A percentile compares a stretch with the other conserved stretches of the same genome.
phyloP scores from a whole-genome alignment of 805 yeast species.

The Brettanomyces custersianus region DNA sequence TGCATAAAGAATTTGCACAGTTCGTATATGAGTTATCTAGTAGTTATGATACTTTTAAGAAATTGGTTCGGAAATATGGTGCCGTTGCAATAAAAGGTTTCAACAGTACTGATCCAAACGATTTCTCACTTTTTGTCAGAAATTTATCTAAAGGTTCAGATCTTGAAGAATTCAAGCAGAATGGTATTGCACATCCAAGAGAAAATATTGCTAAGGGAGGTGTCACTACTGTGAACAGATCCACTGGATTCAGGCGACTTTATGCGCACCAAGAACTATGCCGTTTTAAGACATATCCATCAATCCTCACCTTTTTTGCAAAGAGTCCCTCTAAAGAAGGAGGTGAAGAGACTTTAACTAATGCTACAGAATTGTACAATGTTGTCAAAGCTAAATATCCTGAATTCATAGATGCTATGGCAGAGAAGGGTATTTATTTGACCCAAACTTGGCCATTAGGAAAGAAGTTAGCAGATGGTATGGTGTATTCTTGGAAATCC shows the following conservation, averaged over 20 bases:
- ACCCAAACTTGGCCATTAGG: conserved; percentile 4
- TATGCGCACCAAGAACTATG: conserved; percentile 20
- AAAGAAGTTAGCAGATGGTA: neutral
- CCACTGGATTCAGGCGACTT: conserved; percentile 8
- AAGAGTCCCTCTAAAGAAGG: conserved; percentile 9
- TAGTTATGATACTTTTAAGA: conserved; percentile 4
- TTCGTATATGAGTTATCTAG: conserved; percentile 9
- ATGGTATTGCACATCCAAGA: conserved; percentile 12
- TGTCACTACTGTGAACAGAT: conserved; percentile 12
- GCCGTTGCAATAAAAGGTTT: conserved; percentile 7
- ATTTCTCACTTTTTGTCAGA: conserved; percentile 7
- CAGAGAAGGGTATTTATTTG: conserved; percentile 7
- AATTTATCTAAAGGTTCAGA: conserved; percentile 6
- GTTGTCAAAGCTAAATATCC: conserved; percentile 14
- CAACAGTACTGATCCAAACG: conserved; percentile 5
- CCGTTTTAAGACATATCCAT: conserved; percentile 15
- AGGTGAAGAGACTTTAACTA: conserved; percentile 17
- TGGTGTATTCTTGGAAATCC: conserved; percentile 4
- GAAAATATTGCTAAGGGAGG: conserved; percentile 5
- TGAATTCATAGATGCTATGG: conserved; percentile 13
- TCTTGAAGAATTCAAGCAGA: conserved; percentile 11
- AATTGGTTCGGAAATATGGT: conserved; percentile 8
- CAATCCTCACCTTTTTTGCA: conserved; percentile 17
- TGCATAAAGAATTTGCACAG: conserved; percentile 1
- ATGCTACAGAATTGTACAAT: conserved; percentile 18